phyloP scores from a whole-genome alignment of 164 flowering plant species.

The Stephania yunnanensis region DNA sequence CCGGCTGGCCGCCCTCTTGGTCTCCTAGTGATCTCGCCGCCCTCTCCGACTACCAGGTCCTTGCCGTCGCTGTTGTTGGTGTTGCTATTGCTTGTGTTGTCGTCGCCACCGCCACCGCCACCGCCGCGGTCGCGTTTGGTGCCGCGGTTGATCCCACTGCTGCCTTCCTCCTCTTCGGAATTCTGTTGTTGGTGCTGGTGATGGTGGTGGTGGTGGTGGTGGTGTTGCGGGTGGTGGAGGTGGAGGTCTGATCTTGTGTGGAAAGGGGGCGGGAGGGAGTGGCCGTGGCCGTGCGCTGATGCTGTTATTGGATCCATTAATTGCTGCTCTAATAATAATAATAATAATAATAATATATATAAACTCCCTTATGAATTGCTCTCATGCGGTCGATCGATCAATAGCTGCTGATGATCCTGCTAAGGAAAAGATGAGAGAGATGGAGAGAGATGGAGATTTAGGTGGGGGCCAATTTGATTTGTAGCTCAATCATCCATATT shows the following conservation, averaged over 20 bases:
- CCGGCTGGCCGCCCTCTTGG: slow-evolving; percentile 86
- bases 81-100: slow-evolving; percentile 14
- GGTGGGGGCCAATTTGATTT: slow-evolving; percentile 26
- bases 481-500: slow-evolving; percentile 29
- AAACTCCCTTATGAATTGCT: background rate
- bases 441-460: background rate
- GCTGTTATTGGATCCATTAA: slow-evolving; percentile 65
- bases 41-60: slow-evolving; percentile 31
- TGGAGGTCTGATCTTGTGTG: slow-evolving; percentile 55
- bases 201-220: slow-evolving; percentile 37
- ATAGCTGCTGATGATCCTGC: slow-evolving; percentile 16
- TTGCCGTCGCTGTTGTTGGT: slow-evolving; percentile 17
- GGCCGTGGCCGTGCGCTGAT: slow-evolving; percentile 60
- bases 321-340: too few relatives aligned
- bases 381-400: too few relatives aligned
- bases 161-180: slow-evolving; percentile 51
- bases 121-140: slow-evolving; percentile 39
- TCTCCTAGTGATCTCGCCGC: slow-evolving; percentile 49
- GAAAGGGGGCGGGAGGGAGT: slow-evolving; percentile 79
- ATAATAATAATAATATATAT: too few relatives aligned
- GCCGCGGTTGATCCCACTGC: slow-evolving; percentile 24
- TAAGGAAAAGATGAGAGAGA: slow-evolving; percentile 12
- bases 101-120: slow-evolving; percentile 38
- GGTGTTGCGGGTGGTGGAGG: slow-evolving; percentile 53
- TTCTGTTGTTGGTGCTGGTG: slow-evolving; percentile 43